Evolutionary conservation across 1,284 basidiomycete genomes (phyloP).

Genomic region (Austroboletus olivaceoglutinosus): DNA sequence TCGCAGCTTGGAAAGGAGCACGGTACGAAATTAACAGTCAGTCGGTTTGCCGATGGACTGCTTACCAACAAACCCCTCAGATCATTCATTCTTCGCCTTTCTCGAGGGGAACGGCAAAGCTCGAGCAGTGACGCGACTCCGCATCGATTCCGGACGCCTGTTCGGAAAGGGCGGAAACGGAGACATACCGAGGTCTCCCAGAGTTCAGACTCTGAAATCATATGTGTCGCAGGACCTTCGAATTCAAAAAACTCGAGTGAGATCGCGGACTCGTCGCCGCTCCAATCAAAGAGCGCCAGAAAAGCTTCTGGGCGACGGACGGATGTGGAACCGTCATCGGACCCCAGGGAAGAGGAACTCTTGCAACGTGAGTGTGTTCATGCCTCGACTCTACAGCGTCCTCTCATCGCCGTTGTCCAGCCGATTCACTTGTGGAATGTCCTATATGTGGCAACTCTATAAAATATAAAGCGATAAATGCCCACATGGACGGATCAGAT

Average conservation of each 20-base stretch:
- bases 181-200: conserved; percentile 18
- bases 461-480: conserved; percentile 47
- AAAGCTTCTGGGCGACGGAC: conserved; percentile 13
- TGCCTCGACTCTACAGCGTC: background rate
- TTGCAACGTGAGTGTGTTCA: conserved; percentile 15
- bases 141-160: conserved; percentile 13
- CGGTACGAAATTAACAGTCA: conserved; percentile 43
- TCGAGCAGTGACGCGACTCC: conserved; percentile 33
- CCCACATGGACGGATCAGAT: conserved; percentile 51
- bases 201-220: conserved; percentile 23
- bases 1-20: conserved; percentile 59
- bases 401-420: conserved; percentile 19
- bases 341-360: conserved; percentile 29
- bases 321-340: conserved; percentile 21
- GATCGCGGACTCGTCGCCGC: conserved; percentile 24
- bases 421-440: conserved; percentile 45
- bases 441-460: conserved; percentile 55
- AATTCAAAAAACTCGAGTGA: conserved; percentile 27
- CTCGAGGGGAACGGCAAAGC: conserved; percentile 28
- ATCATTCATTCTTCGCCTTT: conserved; percentile 41
- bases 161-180: conserved; percentile 25
- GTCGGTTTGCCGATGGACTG: background rate
- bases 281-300: conserved; percentile 20
- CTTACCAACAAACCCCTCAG: conserved; percentile 27
- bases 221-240: conserved; percentile 28